Evolutionary conservation across 192 early-diverging fungal species (phyloP), one percentile per base, ranked within the genome.

Genomic region (Gorgonomyces haynaldii): DNA sequence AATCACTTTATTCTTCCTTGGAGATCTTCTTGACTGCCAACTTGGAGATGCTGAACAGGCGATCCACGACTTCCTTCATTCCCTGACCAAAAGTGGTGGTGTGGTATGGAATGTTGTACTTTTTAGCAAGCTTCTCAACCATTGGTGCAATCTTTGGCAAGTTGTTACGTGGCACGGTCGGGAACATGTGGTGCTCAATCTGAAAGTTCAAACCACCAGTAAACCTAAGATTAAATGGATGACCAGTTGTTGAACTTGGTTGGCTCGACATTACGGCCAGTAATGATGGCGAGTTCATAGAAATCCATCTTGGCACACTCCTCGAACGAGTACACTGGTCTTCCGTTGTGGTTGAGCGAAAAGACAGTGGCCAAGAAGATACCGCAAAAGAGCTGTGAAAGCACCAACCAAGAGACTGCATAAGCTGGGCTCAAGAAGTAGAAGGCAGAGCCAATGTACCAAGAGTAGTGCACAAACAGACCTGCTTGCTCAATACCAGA

Each of bases 151-250:
- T 62, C 57, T 76, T 68, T 36, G 56, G 52, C 48, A 84, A 74
- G 58, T 69, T 69, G 60, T 89, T 81, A 26, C 86, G 75, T 9
- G 86, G 86, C 48, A 89, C 72, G 27, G 64, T 74, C 5, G 86
- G 84, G 76, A 89, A 89, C 57, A 86, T 74, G 57, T 89, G 86
- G 69, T 89, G 86, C 61, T 89, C 84, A 48, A 89, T 85, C 42
- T 89, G 86, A 68, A 70, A 84, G 74, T 86, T 87, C 42, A 85
- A 65, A 38, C 83, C 84, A 27, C 84, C 83, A 7, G 74, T 81
- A 63, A 89, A 86, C 12, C 36, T 37, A 16, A 16, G 19, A 37
- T 16, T 17, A 10, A 3, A 10, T 17, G 19, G 36, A 16, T 16
- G 17, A 44, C 86, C 86, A 89, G 64, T 89, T 73, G 36, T 64